A percentile compares a stretch with the other conserved stretches of the same genome.
phyloP scores from a whole-genome alignment of 148 eudicot species.

The Spergularia marina region DNA sequence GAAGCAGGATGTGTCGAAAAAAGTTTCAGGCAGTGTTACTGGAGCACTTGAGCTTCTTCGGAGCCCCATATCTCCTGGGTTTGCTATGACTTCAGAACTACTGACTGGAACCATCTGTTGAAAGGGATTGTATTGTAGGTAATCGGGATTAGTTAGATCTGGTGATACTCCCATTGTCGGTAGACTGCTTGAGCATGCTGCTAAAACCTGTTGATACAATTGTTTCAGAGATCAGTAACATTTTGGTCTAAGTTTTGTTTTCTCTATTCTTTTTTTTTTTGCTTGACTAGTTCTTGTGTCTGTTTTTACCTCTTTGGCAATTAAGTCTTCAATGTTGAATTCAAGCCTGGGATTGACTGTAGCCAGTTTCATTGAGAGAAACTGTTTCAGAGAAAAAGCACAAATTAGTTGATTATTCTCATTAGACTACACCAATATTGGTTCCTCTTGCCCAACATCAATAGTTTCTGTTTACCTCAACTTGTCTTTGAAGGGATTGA shows the following conservation, averaged over 20 bases:
- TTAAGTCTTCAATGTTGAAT: slow-evolving; percentile 60
- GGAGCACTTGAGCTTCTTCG: slow-evolving; percentile 60
- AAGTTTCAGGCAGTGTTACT: slow-evolving; percentile 53
- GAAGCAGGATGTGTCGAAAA: slow-evolving; percentile 58
- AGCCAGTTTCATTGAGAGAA: slow-evolving; percentile 91
- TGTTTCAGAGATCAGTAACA: slow-evolving; percentile 5
- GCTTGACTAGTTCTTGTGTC: background rate
- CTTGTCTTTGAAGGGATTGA: slow-evolving; percentile 98
- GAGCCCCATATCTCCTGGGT: slow-evolving; percentile 41
- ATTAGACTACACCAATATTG: background rate
- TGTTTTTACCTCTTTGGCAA: slow-evolving; percentile 65
- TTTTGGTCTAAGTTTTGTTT: background rate
- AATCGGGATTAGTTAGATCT: slow-evolving; percentile 42
- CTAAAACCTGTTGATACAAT: slow-evolving; percentile 45
- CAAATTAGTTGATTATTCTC: slow-evolving; percentile 10
- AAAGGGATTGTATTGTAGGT: slow-evolving; percentile 47
- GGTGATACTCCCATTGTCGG: slow-evolving; percentile 49
- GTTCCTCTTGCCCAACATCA: background rate
- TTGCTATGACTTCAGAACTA: slow-evolving; percentile 44
- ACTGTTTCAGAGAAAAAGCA: slow-evolving; percentile 46
- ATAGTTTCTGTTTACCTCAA: slow-evolving; percentile 58
- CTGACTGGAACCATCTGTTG: slow-evolving; percentile 47
- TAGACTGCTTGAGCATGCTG: slow-evolving; percentile 49
- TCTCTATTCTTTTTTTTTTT: background rate
- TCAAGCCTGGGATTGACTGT: slow-evolving; percentile 73